A percentile compares a stretch with the other conserved stretches of the same genome.
Evolutionary conservation across 2,329 filamentous ascomycete genomes (phyloP).

Genomic region (Exophiala lecanii-corni): DNA sequence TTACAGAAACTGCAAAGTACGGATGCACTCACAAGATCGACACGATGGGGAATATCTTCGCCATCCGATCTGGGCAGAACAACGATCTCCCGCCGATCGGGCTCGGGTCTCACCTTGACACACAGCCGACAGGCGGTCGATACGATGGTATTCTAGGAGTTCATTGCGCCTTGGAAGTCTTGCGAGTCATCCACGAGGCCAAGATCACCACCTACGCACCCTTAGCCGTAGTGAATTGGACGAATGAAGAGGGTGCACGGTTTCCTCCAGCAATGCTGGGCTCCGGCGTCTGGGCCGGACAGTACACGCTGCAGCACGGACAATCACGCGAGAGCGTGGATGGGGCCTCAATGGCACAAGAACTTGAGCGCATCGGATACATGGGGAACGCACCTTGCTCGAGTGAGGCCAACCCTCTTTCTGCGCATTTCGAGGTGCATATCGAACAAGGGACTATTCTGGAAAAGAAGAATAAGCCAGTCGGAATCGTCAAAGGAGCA

Average conservation of each 20-base stretch:
- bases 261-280: slow-evolving; percentile 71
- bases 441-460: slow-evolving; percentile 80
- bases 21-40: slow-evolving; percentile 66
- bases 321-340: slow-evolving; percentile 2
- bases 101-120: slow-evolving; percentile 38
- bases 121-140: slow-evolving; percentile 56
- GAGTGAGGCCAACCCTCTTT: slow-evolving; percentile 56
- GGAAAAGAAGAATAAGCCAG: slow-evolving; percentile 58
- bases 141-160: slow-evolving; percentile 75
- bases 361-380: slow-evolving; percentile 68
- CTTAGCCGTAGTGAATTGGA: slow-evolving; percentile 73
- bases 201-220: slow-evolving; percentile 64
- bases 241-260: slow-evolving; percentile 75
- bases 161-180: slow-evolving; percentile 65
- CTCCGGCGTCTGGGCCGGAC: slow-evolving; percentile 39
- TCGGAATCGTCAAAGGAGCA: slow-evolving; percentile 67
- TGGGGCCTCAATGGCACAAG: slow-evolving; percentile 54
- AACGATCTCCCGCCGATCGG: slow-evolving; percentile 44
- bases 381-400: slow-evolving; percentile 53
- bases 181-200: slow-evolving; percentile 63
- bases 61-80: slow-evolving; percentile 58
- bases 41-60: slow-evolving; percentile 78
- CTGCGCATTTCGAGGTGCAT: slow-evolving; percentile 78
- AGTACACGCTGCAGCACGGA: slow-evolving; percentile 5
- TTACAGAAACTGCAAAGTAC: slow-evolving; percentile 55